These are phyloP conservation scores for Termitomyces sp. DNA, from an alignment of 768 basidiomycete species.

Conservation along the genomic window DNA sequence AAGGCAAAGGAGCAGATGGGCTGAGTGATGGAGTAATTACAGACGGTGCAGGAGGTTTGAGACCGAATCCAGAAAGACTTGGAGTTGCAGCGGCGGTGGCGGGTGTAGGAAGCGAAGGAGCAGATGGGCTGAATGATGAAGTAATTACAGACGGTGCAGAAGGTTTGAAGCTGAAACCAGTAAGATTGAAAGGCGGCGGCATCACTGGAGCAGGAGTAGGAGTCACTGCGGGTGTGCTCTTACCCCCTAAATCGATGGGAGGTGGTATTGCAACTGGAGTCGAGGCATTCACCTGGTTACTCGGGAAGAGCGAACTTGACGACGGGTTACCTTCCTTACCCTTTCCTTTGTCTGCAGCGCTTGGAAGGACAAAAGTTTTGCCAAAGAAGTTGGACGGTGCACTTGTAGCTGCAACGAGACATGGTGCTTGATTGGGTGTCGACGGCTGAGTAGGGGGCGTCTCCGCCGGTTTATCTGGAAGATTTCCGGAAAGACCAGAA, in stretches of 20 bases:
- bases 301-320: background rate
- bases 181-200: conserved; percentile 14
- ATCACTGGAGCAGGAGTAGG: background rate
- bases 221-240: background rate
- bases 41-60: background rate
- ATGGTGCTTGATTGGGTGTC: background rate
- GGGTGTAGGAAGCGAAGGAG: background rate
- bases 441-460: background rate
- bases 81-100: conserved; percentile 2
- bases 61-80: too few species aligned
- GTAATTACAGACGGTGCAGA: background rate
- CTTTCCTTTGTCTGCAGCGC: background rate
- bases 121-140: background rate
- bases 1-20: background rate
- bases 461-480: conserved; percentile 1
- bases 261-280: background rate
- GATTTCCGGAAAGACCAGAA: background rate
- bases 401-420: background rate
- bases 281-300: background rate
- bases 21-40: background rate
- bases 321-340: background rate
- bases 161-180: conserved; percentile 6
- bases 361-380: conserved; percentile 2
- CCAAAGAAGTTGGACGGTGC: conserved; percentile 5
- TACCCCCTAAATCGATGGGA: background rate